These are phyloP conservation scores for Solanum pinnatisectum DNA, from an alignment of 257 asterid genomes.

Conservation along the genomic window DNA sequence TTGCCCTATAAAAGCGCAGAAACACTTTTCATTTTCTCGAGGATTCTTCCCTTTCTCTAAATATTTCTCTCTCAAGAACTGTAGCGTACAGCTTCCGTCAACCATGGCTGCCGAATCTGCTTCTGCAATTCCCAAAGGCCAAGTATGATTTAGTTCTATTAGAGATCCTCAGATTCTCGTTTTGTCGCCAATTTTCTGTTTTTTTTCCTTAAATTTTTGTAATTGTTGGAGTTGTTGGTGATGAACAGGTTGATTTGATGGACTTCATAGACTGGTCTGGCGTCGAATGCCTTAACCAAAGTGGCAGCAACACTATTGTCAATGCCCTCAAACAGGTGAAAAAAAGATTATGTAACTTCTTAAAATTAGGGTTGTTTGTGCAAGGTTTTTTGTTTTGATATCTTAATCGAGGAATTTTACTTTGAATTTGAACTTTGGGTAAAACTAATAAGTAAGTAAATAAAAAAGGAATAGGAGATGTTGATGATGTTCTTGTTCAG, in stretches of 20 bases:
- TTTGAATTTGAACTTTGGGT: not conserved
- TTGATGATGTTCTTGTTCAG: not conserved
- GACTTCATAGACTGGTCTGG: slow-evolving; percentile 78
- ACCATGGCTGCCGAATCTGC: slow-evolving; percentile 68
- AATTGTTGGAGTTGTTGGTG: not conserved
- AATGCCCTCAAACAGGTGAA: slow-evolving; percentile 74
- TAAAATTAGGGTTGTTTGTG: not conserved
- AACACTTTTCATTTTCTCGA: not conserved
- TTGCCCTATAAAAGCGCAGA: not conserved
- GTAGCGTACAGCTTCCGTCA: not conserved
- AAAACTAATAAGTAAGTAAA: not conserved
- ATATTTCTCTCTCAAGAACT: not conserved
- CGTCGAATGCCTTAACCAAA: slow-evolving; percentile 79
- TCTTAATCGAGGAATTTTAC: not conserved
- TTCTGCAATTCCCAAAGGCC: slow-evolving; percentile 39
- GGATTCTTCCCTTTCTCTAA: not conserved
- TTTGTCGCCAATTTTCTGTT: not conserved
- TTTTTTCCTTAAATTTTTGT: not conserved
- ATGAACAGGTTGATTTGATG: slow-evolving; percentile 53
- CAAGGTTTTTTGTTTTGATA: not conserved
- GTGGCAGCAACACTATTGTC: slow-evolving; percentile 32
- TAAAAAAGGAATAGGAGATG: not conserved
- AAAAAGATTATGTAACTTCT: not conserved
- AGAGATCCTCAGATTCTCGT: not conserved
- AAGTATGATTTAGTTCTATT: slow-evolving; percentile 19